These are phyloP conservation scores for Aquilaria yunnanensis DNA, from an alignment of 345 rosid species.

Conservation along the genomic window DNA sequence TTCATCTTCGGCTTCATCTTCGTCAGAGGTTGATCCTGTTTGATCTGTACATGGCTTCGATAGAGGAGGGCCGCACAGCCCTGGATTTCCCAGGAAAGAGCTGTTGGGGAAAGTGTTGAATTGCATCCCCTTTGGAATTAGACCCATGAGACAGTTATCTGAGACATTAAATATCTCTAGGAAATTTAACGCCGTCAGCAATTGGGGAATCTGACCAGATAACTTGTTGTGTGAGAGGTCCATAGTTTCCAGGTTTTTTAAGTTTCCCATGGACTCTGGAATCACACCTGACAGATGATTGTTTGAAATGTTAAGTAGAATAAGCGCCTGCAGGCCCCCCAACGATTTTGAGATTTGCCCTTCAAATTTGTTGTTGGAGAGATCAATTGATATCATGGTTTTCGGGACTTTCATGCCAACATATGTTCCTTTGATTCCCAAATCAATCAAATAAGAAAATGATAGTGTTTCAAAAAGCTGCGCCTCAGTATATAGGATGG, in stretches of 20 bases:
- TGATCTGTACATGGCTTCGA: not conserved
- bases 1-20: too few relatives aligned
- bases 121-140: slow-evolving; percentile 15
- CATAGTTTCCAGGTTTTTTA: slow-evolving; percentile 13
- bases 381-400: too few relatives aligned
- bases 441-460: too few relatives aligned
- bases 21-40: too few relatives aligned
- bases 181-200: not conserved
- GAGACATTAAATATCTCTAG: slow-evolving; percentile 15
- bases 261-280: slow-evolving; percentile 5
- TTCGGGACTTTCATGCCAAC: too few relatives aligned
- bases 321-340: too few relatives aligned
- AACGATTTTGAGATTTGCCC: too few relatives aligned
- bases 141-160: slow-evolving; percentile 4
- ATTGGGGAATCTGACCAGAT: slow-evolving; percentile 12
- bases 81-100: slow-evolving; percentile 12
- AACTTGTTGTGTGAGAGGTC: slow-evolving; percentile 21
- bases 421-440: too few relatives aligned
- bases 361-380: too few relatives aligned
- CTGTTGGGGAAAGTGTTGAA: slow-evolving; percentile 5
- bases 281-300: slow-evolving; percentile 13
- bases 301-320: slow-evolving; percentile 22
- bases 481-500: too few relatives aligned
- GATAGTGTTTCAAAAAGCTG: too few relatives aligned
- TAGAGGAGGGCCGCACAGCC: slow-evolving; percentile 18